phyloP scores from a whole-genome alignment of 805 yeast species.

The Saccharomycopsis malanga region DNA sequence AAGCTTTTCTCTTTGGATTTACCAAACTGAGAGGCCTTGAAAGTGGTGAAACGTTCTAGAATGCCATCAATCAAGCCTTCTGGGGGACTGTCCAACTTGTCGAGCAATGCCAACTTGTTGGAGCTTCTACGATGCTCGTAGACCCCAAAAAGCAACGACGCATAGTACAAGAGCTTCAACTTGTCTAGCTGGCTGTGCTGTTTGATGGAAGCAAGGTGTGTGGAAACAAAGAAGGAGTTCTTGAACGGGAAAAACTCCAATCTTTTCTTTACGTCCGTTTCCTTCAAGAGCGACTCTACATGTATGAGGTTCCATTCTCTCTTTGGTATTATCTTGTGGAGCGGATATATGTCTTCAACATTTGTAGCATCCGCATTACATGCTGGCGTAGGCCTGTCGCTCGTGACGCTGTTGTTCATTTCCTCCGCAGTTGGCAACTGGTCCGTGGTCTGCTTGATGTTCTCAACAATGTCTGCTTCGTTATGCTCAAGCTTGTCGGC shows the following conservation, averaged over 20 bases:
- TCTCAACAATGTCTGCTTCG: slow-evolving; percentile 76
- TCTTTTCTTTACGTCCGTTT: slow-evolving; percentile 42
- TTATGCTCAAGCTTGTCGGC: slow-evolving; percentile 67
- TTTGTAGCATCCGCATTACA: slow-evolving; percentile 72
- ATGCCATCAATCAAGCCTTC: slow-evolving; percentile 66
- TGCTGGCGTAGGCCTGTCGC: slow-evolving; percentile 78
- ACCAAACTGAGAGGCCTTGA: slow-evolving; percentile 59
- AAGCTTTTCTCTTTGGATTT: slow-evolving; percentile 69
- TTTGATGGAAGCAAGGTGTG: slow-evolving; percentile 36
- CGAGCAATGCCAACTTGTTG: slow-evolving; percentile 51
- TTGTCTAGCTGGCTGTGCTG: slow-evolving; percentile 44
- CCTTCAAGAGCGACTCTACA: slow-evolving; percentile 51
- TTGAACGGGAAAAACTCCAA: slow-evolving; percentile 56
- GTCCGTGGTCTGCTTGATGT: slow-evolving; percentile 61
- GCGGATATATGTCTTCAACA: slow-evolving; percentile 77
- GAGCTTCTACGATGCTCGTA: slow-evolving; percentile 64
- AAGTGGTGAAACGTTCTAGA: slow-evolving; percentile 62
- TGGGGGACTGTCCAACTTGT: slow-evolving; percentile 62
- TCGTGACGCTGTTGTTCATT: slow-evolving; percentile 48
- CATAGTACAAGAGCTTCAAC: slow-evolving; percentile 68
- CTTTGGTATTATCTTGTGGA: slow-evolving; percentile 61
- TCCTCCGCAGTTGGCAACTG: slow-evolving; percentile 57
- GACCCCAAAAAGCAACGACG: slow-evolving; percentile 73
- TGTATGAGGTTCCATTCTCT: slow-evolving; percentile 58
- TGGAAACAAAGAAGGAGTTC: slow-evolving; percentile 49